Evolutionary conservation across 352 stramenopile species (phyloP), one percentile per base, ranked within the genome.

Genomic region (Phytopythium chamaehyphon): DNA sequence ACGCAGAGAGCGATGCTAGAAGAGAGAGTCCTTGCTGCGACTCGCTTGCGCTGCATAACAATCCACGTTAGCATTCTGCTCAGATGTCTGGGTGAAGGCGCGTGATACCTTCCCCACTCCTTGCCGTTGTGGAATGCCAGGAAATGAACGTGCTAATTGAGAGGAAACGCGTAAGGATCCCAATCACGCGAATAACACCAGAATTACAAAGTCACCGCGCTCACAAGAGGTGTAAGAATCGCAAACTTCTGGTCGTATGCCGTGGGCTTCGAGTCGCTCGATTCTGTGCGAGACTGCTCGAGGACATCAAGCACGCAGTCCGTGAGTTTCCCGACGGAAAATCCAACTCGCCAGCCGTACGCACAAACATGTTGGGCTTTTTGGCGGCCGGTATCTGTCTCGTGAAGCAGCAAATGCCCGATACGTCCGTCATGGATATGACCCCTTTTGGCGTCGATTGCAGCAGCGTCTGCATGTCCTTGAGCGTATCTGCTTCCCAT

Each of bases 11-110:
- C 7, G 82, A 79, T 1, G 77, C 82, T 38, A 92, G 53, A 23
- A 92, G 55, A n/a, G 82, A 86, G 11, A 92, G 40, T 2, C 82
- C 82, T n/a, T 90, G 76, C 48, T 92, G 80, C 5, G 80, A 82
- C 54, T 89, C 80, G 57, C 75, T 88, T 2, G 71, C 55, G 40
- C 75, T 90, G 28, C 9, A 33, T 9, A 33, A 9, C 28, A 9
- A 10, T 9, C 28, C 5, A 33, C 28, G 28, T 33, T 5, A 33
- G 28, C 5, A n/a, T n/a, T n/a, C n/a, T n/a, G n/a, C n/a, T n/a
- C n/a, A n/a, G n/a, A n/a, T n/a, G n/a, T n/a, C n/a, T n/a, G n/a
- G n/a, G n/a, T n/a, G n/a, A n/a, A n/a, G n/a, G n/a, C n/a, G n/a
- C 9, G 9, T 33, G 28, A 33, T 69, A 89, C 77, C 62, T 70